Evolutionary conservation across 805 yeast species (phyloP).

Genomic region (Barnettozyma sucrosica): DNA sequence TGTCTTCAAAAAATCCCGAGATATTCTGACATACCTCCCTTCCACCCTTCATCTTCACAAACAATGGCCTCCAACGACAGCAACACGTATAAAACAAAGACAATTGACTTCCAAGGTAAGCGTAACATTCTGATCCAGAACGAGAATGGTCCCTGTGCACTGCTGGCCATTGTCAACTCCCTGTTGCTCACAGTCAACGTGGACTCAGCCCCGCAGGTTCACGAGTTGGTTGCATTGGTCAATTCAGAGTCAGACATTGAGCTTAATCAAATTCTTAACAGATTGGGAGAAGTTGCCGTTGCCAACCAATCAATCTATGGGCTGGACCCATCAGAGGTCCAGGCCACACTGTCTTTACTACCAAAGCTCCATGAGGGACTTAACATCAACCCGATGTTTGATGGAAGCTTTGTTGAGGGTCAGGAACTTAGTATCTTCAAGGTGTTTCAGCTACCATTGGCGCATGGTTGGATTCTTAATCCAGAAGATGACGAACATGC

Average conservation of each 20-base stretch:
- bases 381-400: conserved; percentile 64
- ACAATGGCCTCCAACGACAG: background rate
- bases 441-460: conserved; percentile 52
- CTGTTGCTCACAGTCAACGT: conserved; percentile 44
- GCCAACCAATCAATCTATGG: conserved; percentile 26
- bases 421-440: conserved; percentile 52
- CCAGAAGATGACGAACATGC: conserved; percentile 32
- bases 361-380: conserved; percentile 69
- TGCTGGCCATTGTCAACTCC: conserved; percentile 71
- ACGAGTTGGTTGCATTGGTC: conserved; percentile 28
- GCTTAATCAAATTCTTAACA: conserved; percentile 39
- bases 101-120: conserved; percentile 19
- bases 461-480: conserved; percentile 82
- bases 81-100: conserved; percentile 16
- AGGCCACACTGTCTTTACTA: conserved; percentile 44
- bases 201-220: conserved; percentile 20
- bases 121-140: conserved; percentile 66
- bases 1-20: background rate
- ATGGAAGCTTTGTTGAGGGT: conserved; percentile 51
- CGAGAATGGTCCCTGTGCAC: conserved; percentile 82
- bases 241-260: conserved; percentile 27
- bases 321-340: conserved; percentile 29
- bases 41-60: background rate
- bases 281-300: conserved; percentile 43
- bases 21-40: background rate